Evolutionary conservation across 1,284 basidiomycete genomes (phyloP), one percentile per base, ranked within the genome.

Genomic region (Fistulina hepatica): DNA sequence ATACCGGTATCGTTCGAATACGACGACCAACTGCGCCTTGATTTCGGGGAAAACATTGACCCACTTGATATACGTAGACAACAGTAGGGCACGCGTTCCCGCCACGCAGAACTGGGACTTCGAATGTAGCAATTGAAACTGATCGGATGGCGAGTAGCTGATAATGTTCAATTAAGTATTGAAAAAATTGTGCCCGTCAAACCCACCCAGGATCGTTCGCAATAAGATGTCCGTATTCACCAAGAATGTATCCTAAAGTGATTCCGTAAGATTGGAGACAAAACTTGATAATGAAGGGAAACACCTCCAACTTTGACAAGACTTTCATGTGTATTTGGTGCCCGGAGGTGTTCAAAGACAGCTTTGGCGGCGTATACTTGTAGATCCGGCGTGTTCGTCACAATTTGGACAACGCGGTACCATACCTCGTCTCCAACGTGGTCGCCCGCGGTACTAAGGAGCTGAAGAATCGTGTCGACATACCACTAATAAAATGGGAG

Each of bases 11-110:
- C 91, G 85, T 51, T 97, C 91, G 53, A 99, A 94, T 45, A 98
- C 90, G 57, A 84, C 88, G 52, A 97, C 56, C 16, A 99, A 74
- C 53, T 95, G 91, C 16, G 82, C 75, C 49, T 94, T 93, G 61
- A 99, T 97, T 60, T 98, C 95, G 6, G 95, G 95, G 63, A 98
- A 99, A 37, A 98, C 81, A 57, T 98, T 98, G 45, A 97, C 88
- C 94, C 91, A 95, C 69, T 99, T 99, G 65, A 97, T 82, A 58
- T 99, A 99, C 1, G 95, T 97, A 6, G 94, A 94, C 11, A 99
- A 67, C 17, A 98, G 73, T 31, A 99, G 70, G 0, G 93, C 86
- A 21, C 94, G 78, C 5, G 95, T 98, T 20, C 91, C 68, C 2
- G 93, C 90, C 26, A 89, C 77, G 57, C 94, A 97, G 52, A 91